These are phyloP conservation scores for Rubroboletus satanas DNA, from an alignment of 768 basidiomycete species.

Conservation along the genomic window DNA sequence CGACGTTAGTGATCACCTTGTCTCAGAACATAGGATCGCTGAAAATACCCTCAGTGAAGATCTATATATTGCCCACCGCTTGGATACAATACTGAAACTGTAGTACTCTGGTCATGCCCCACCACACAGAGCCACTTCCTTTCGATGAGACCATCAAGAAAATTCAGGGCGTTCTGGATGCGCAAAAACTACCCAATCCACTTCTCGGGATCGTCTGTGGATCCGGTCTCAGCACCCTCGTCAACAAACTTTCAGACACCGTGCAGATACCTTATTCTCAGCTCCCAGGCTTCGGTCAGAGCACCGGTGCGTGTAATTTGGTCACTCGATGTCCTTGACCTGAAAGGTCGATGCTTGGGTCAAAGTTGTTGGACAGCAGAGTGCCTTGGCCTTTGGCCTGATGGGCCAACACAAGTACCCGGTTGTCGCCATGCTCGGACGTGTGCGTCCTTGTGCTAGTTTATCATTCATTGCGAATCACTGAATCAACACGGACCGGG, in stretches of 20 bases:
- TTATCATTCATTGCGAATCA: not conserved
- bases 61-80: not conserved
- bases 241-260: constrained; percentile 51
- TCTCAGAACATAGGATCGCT: not conserved
- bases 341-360: not conserved
- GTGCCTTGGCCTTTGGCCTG: constrained; percentile 74
- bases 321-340: not conserved
- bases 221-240: constrained; percentile 77
- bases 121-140: constrained; percentile 14
- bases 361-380: constrained; percentile 78
- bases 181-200: constrained; percentile 45
- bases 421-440: constrained; percentile 86
- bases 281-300: constrained; percentile 71
- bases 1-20: not conserved
- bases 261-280: constrained; percentile 61
- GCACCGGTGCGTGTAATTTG: constrained; percentile 54
- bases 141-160: constrained; percentile 29
- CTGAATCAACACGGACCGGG: constrained; percentile 7
- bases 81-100: not conserved
- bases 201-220: constrained; percentile 84
- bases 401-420: constrained; percentile 67
- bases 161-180: constrained; percentile 24
- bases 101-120: constrained; percentile 8
- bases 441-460: constrained; percentile 43
- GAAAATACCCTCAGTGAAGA: not conserved